phyloP scores from a whole-genome alignment of 164 flowering plant genomes.

The Berberis thunbergii region DNA sequence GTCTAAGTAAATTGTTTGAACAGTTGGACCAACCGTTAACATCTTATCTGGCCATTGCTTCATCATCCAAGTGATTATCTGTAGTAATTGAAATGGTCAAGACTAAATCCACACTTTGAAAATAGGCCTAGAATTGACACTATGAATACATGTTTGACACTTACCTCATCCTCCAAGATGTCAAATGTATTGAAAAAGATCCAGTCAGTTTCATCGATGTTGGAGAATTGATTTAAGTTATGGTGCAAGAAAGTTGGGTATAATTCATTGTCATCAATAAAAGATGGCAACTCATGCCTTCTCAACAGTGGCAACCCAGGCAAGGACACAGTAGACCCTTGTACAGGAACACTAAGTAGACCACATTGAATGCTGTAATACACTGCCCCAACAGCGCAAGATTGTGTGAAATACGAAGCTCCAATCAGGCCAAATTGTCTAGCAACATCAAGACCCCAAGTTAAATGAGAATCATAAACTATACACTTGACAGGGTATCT shows the following conservation, averaged over 20 bases:
- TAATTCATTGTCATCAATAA: constrained; percentile 4
- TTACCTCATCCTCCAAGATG: constrained; percentile 19
- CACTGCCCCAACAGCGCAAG: constrained; percentile 6
- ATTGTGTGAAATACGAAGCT: constrained; percentile 14
- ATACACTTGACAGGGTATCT: constrained; percentile 2
- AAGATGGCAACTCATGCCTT: constrained; percentile 30
- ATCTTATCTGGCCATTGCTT: constrained; percentile 5
- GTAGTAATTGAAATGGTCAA: not conserved
- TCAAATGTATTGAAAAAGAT: constrained; percentile 17
- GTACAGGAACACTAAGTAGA: not conserved
- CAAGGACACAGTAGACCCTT: not conserved
- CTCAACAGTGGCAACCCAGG: constrained; percentile 30
- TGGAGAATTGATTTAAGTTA: constrained; percentile 13
- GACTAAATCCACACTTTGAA: not conserved
- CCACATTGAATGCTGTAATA: constrained; percentile 7
- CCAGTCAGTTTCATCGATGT: constrained; percentile 19
- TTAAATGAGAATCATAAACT: not conserved
- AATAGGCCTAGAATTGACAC: no score
- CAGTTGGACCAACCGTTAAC: constrained; percentile 26
- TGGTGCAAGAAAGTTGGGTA: constrained; percentile 11
- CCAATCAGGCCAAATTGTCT: not conserved
- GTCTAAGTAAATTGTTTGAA: constrained; percentile 26
- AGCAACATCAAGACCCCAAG: constrained; percentile 12
- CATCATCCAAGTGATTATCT: constrained; percentile 19
- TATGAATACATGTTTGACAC: not conserved